Evolutionary conservation across 108 stramenopile genomes (phyloP).

Genomic region (Asterionellopsis glacialis): DNA sequence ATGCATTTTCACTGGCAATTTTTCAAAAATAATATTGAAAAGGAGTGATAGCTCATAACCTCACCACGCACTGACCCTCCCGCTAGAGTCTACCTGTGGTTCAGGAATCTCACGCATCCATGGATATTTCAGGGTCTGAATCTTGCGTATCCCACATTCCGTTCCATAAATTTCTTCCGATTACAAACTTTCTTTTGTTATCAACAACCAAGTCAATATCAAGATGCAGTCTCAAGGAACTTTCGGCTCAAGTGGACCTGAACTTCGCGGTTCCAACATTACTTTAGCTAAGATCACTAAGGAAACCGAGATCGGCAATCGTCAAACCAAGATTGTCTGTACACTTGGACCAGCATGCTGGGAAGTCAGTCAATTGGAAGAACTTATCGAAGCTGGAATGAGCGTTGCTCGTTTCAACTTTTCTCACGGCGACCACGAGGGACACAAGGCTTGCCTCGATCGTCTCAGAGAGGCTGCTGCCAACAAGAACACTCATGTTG

Average conservation of each 20-base stretch:
- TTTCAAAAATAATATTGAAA: too few species aligned
- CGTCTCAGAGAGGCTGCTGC: conserved; percentile 57
- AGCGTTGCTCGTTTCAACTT: conserved; percentile 88
- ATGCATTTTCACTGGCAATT: too few species aligned
- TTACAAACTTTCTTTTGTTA: too few species aligned
- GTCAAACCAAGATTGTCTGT: conserved; percentile 71
- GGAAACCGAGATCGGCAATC: conserved; percentile 24
- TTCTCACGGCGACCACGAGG: conserved; percentile 84
- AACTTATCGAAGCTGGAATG: conserved; percentile 78
- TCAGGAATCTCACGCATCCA: too few species aligned
- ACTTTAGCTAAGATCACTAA: conserved; percentile 36
- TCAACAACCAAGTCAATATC: too few species aligned
- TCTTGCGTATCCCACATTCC: too few species aligned
- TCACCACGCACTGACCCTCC: too few species aligned
- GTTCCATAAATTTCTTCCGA: too few species aligned
- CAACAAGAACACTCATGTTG: conserved; percentile 53
- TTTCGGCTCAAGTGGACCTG: conserved; percentile 16
- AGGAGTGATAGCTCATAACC: too few species aligned
- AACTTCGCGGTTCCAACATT: conserved; percentile 47
- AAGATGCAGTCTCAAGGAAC: too few species aligned
- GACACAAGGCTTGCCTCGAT: conserved; percentile 56
- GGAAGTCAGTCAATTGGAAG: conserved; percentile 60
- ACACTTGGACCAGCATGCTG: conserved; percentile 79
- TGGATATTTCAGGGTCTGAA: too few species aligned
- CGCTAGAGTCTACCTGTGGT: too few species aligned